Evolutionary conservation across 345 rosid species (phyloP).

Genomic region (Eutrema yunnanense): DNA sequence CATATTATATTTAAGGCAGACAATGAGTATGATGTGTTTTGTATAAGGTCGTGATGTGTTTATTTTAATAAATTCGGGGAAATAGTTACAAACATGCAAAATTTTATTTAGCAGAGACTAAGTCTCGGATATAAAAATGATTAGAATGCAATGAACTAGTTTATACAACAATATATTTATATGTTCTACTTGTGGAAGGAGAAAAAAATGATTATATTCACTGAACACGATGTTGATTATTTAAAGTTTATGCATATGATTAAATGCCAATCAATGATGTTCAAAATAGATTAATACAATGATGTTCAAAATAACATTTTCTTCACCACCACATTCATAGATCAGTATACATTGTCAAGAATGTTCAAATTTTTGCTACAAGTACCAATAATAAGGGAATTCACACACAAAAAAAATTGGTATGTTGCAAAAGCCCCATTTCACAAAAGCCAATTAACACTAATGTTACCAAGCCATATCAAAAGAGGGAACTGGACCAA

Average conservation of each 20-base stretch:
- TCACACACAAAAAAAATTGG: background rate
- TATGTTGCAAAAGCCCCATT: background rate
- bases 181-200: conserved; percentile 2
- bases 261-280: background rate
- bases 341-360: background rate
- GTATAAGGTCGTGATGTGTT: conserved; percentile 13
- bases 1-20: conserved; percentile 2
- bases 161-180: background rate
- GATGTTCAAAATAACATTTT: background rate
- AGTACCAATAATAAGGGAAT: background rate
- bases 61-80: background rate
- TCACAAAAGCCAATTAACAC: conserved; percentile 73
- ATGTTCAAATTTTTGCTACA: conserved; percentile 2
- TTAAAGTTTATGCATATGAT: background rate
- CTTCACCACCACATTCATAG: background rate
- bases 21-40: conserved; percentile 7
- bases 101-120: background rate
- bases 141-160: background rate
- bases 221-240: background rate
- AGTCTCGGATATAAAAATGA: background rate
- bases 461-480: conserved; percentile 90
- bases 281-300: background rate
- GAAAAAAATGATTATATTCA: background rate
- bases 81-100: background rate
- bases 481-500: conserved; percentile 83